Evolutionary conservation across 371 early-diverging fungal genomes (phyloP), one percentile per base, ranked within the genome.

Genomic region (Apophysomyces ossiformis): DNA sequence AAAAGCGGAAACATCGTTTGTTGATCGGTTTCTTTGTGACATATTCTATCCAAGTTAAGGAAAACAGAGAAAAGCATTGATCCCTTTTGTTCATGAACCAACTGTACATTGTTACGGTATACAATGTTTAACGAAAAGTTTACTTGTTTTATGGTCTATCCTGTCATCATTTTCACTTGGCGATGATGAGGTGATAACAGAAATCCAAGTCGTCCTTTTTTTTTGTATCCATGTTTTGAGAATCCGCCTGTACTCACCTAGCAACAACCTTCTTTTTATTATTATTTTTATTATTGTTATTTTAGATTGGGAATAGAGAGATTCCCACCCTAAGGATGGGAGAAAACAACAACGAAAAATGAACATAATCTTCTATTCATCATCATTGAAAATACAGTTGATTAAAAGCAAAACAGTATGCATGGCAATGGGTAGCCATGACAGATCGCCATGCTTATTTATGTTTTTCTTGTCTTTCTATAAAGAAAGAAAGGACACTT

Each of bases 171-270:
- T 21, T 16, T 21, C 21, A 21, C 21, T 16, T 21, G 8, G 21
- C 21, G 54, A 50, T 21, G 54, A 50, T 50, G 54, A 26, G 54
- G 54, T 50, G 54, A 50, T 50, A 50, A 50, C 18, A 21, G 4
- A 21, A 21, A 7, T 21, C 5, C 21, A 50, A 21, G 54, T 50
- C 54, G 54, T 21, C 54, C 21, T 50, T 21, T 50, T 45, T 45
- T 45, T 45, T 45, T 1, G 6, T 45, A n/a, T 45, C 16, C 16
- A 7, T 45, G 21, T 9, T 50, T 50, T 50, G 21, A 50, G 54
- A 50, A 50, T n/a, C 54, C 54, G 54, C 54, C 54, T 50, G 54
- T 50, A 21, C 54, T 50, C 54, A 50, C 54, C 21, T 26, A 50
- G 21, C 16, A 50, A 16, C 54, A 50, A 50, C 18, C 21, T 50